Percentiles rank a stretch among this genome's conserved stretches.
phyloP scores from a whole-genome alignment of 495 filamentous ascomycete species.

The Neurospora sp. region DNA sequence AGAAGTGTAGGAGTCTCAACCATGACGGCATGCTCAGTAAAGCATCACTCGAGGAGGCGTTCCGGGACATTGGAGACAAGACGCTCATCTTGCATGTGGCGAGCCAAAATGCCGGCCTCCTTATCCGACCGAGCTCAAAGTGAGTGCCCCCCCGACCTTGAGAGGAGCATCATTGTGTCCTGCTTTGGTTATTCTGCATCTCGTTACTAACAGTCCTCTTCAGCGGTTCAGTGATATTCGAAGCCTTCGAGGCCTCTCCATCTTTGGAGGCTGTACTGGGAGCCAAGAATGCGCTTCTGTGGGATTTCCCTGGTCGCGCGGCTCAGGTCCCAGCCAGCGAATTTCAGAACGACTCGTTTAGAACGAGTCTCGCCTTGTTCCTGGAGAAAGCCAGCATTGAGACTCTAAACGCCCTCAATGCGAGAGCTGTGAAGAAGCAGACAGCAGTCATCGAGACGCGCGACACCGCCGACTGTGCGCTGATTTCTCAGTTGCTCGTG shows the following conservation, averaged over 20 bases:
- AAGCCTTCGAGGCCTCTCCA: conserved; percentile 3
- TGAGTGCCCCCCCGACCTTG: conserved; percentile 19
- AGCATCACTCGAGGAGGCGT: neutral
- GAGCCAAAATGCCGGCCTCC: conserved; percentile 47
- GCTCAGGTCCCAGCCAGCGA: neutral
- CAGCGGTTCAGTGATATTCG: conserved; percentile 1
- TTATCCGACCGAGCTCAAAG: conserved; percentile 32
- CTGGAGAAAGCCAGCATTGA: neutral
- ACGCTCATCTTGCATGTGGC: neutral
- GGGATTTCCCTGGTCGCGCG: neutral
- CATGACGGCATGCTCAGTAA: neutral
- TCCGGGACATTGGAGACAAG: neutral
- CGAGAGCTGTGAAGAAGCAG: neutral
- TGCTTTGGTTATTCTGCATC: neutral
- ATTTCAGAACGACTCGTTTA: neutral
- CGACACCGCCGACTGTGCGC: neutral
- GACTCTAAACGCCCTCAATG: neutral
- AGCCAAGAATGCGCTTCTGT: neutral
- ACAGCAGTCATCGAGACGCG: neutral
- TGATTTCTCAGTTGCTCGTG: neutral
- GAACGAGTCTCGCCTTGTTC: neutral
- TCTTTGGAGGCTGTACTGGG: conserved; percentile 1
- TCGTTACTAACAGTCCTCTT: neutral
- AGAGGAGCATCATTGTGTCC: neutral
- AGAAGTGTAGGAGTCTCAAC: neutral